Percentiles rank a stretch among this genome's conserved stretches.
These are phyloP conservation scores for Aspergillus baeticus DNA, from an alignment of 495 filamentous ascomycete species.

Conservation along the genomic window DNA sequence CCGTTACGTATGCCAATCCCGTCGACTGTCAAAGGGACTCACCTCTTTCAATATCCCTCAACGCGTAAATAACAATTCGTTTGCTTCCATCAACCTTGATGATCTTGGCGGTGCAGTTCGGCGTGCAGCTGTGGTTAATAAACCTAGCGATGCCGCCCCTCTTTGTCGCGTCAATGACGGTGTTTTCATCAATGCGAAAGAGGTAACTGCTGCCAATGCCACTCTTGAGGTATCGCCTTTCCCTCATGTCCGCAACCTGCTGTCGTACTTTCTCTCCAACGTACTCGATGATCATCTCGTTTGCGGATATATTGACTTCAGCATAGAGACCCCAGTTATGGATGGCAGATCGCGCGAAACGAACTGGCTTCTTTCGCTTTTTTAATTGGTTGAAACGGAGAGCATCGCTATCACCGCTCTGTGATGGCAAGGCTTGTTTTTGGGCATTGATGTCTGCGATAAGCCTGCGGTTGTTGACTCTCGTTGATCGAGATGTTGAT, in stretches of 20 bases:
- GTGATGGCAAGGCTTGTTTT: conserved; percentile 73
- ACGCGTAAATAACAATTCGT: conserved; percentile 96
- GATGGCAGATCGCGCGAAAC: conserved; percentile 95
- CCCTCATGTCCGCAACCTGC: conserved; percentile 91
- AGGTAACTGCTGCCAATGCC: conserved; percentile 97
- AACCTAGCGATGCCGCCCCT: conserved; percentile 96
- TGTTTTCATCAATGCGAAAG: conserved; percentile 97
- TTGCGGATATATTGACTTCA: conserved; percentile 93
- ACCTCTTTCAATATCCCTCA: conserved; percentile 93
- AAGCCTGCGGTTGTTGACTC: conserved; percentile 90
- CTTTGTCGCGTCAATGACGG: conserved; percentile 97
- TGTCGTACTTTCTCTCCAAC: conserved; percentile 97
- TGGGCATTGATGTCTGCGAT: conserved; percentile 94
- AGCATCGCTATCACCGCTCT: conserved; percentile 74
- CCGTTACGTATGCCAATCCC: background rate
- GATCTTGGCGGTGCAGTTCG: conserved; percentile 99
- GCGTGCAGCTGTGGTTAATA: conserved; percentile 98
- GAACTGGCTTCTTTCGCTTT: conserved; percentile 98
- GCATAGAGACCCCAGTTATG: conserved; percentile 99
- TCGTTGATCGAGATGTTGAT: conserved; percentile 78
- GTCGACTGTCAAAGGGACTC: conserved; percentile 42
- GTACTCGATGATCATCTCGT: conserved; percentile 99
- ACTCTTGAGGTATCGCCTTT: conserved; percentile 88
- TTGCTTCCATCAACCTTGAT: conserved; percentile 99
- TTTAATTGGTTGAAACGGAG: conserved; percentile 98